phyloP scores from a whole-genome alignment of 768 basidiomycete genomes.

The Trametes elegans region DNA sequence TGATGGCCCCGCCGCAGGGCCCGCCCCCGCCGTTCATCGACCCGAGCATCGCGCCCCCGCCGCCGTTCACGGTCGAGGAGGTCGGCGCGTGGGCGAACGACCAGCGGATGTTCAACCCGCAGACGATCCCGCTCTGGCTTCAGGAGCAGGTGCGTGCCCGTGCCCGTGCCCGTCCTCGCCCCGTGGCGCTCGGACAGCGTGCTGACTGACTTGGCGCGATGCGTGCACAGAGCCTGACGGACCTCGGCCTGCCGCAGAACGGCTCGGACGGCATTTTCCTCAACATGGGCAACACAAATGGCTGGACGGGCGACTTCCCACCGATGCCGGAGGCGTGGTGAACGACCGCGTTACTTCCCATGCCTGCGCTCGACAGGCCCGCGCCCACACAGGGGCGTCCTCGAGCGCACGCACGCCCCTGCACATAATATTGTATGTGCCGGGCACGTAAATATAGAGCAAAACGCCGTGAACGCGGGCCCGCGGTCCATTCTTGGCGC shows the following conservation, averaged over 20 bases:
- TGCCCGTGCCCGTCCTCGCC: background rate
- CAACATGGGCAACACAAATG: constrained; percentile 64
- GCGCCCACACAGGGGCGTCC: background rate
- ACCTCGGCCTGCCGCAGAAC: constrained; percentile 88
- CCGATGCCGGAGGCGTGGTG: constrained; percentile 85
- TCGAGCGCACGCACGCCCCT: background rate
- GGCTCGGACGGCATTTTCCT: constrained; percentile 91
- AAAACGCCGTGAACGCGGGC: background rate
- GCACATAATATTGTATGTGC: no score
- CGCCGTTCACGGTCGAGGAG: constrained; percentile 83
- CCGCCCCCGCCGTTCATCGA: constrained; percentile 50
- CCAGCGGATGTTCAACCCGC: constrained; percentile 65
- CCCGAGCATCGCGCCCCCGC: constrained; percentile 38
- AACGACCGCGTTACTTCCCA: constrained; percentile 23
- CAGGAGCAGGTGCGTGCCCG: constrained; percentile 73
- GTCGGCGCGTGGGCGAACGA: constrained; percentile 47
- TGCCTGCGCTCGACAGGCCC: background rate
- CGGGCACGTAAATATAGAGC: background rate
- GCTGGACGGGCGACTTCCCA: constrained; percentile 75
- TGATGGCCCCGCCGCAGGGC: constrained; percentile 54
- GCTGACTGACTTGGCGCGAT: background rate
- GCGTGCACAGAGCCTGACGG: constrained; percentile 66
- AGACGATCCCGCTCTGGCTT: constrained; percentile 86
- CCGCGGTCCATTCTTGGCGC: background rate
- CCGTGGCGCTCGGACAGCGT: background rate